Conservation (phyloP, 495 filamentous ascomycete species). For the Aspergillus indologenus region DNA sequence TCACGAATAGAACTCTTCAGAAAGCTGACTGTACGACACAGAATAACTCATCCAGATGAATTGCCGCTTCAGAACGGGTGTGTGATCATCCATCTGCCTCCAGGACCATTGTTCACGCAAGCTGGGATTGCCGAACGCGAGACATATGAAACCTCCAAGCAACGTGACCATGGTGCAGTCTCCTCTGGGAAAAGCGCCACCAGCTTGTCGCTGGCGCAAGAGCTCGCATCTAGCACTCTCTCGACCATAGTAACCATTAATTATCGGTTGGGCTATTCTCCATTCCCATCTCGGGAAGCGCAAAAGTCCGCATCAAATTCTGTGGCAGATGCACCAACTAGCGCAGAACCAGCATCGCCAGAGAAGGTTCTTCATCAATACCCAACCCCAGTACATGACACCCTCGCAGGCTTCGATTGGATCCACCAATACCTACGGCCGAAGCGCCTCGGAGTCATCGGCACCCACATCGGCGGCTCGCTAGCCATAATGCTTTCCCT, state of each 20-base stretch:
- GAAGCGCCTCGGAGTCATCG: slow-evolving; percentile 44
- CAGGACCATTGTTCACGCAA: slow-evolving; percentile 33
- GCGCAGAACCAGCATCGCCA: not conserved
- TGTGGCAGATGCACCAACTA: not conserved
- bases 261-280: slow-evolving; percentile 37
- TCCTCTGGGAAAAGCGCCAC: not conserved
- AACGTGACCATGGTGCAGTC: not conserved
- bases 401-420: slow-evolving; percentile 41
- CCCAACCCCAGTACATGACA: slow-evolving; percentile 43
- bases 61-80: slow-evolving; percentile 12
- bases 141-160: not conserved
- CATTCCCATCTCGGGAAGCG: not conserved
- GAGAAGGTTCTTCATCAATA: slow-evolving; percentile 24
- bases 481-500: slow-evolving; percentile 57
- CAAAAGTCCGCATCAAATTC: not conserved
- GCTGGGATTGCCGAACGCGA: slow-evolving; percentile 4
- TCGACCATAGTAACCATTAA: slow-evolving; percentile 41
- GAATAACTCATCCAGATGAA: slow-evolving; percentile 25
- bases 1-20: not conserved
- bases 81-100: slow-evolving; percentile 40
- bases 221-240: slow-evolving; percentile 27
- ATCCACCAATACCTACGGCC: slow-evolving; percentile 30
- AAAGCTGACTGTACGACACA: slow-evolving; percentile 9
- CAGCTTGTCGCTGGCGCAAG: not conserved
- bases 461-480: slow-evolving; percentile 54